Base-by-base conservation (phyloP, 257 asterid species). In the Eustoma russellianum region DNA sequence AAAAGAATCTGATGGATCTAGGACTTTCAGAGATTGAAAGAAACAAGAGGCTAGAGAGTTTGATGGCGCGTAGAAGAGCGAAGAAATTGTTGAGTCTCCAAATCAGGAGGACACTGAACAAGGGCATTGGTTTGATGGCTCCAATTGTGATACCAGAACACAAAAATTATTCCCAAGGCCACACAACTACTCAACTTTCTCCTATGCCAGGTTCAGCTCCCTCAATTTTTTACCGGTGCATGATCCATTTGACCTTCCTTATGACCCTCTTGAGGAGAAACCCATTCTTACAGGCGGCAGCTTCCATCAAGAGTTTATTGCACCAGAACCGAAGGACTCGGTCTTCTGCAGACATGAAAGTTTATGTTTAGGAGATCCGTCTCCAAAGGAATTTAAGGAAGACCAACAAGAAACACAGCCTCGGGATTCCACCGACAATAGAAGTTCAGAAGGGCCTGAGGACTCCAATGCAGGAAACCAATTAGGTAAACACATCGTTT, bases 201-300 rank as follows among this genome's bases (percentile, higher is more conserved):
- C 89, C 89, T 0, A 68, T 70, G 61, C 98, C 95, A 0, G 93
- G 93, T 3, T 88, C 97, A 0, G 97, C 97, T 30, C 99, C 99
- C 5, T 77, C 97, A 0, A 63, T 85, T 34, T 50, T 88, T 24
- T 79, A 18, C 91, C 91, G 6, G 75, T 58, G 73, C 73, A 72
- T 47, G 88, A 88, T 58, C 97, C 99, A 1, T 92, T 92, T 43
- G 95, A 92, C 56, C 78, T 92, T 13, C 99, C 99, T 5, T 92
- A 92, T 30, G 99, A 92, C 38, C 94, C 95, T 0, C 89, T 73
- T 14, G 99, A 92, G 73, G 97, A 92, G 58, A 92, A 81, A 45
- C 95, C 85, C 0, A 74, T 70, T 63, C 86, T 92, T n/a, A 77
- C 93, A 9, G 94, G 85, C 28, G 97, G 86, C 13, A 82, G 83